Evolutionary conservation across 179 eudicot species (phyloP).

Genomic region (Actinidia polygama): DNA sequence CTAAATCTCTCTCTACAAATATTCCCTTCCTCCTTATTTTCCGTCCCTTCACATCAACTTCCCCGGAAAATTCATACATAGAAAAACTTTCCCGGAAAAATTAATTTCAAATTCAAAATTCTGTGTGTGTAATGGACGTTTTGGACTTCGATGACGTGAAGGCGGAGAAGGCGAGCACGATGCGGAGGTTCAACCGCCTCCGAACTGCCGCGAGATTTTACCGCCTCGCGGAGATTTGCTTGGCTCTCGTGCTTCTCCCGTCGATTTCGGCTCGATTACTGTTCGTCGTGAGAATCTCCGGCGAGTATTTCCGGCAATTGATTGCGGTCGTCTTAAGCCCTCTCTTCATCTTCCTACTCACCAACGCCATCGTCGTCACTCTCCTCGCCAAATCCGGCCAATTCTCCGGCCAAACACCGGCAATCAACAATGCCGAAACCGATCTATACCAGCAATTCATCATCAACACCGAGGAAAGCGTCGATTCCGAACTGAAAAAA

Average conservation of each 20-base stretch:
- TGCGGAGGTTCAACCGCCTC: slow-evolving; percentile 33
- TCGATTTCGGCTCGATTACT: slow-evolving; percentile 72
- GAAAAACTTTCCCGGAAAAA: background rate
- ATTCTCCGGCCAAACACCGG: slow-evolving; percentile 21
- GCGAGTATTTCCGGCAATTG: slow-evolving; percentile 46
- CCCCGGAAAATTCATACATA: background rate
- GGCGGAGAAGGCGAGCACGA: slow-evolving; percentile 34
- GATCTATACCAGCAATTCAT: slow-evolving; percentile 37
- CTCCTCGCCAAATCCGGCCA: slow-evolving; percentile 64
- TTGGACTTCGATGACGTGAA: slow-evolving; percentile 30
- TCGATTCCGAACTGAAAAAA: background rate
- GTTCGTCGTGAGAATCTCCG: slow-evolving; percentile 54
- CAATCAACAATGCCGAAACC: slow-evolving; percentile 26
- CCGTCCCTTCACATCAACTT: background rate
- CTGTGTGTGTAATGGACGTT: slow-evolving; percentile 26
- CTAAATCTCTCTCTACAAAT: background rate
- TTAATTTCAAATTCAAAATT: background rate
- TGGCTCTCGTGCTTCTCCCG: slow-evolving; percentile 34
- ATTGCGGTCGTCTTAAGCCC: slow-evolving; percentile 49
- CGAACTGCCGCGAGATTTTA: slow-evolving; percentile 46
- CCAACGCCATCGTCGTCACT: slow-evolving; percentile 66
- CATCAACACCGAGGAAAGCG: background rate
- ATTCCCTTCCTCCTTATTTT: background rate
- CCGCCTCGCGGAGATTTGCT: slow-evolving; percentile 52
- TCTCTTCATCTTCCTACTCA: slow-evolving; percentile 58